Evolutionary conservation across 2,329 filamentous ascomycete genomes (phyloP).

Genomic region (Sclerotinia nivalis): DNA sequence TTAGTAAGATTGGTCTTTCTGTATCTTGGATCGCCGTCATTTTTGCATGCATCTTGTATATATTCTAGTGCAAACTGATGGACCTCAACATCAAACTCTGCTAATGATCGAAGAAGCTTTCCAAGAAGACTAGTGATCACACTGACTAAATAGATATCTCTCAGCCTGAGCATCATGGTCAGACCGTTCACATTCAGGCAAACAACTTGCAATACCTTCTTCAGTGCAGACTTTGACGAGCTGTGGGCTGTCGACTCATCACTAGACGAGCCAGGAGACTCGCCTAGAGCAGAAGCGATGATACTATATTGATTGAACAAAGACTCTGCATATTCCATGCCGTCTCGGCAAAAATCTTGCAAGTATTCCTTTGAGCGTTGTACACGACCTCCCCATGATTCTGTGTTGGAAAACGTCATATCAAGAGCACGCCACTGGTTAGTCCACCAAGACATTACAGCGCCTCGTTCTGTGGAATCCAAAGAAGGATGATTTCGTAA

Average conservation of each 20-base stretch:
- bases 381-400: constrained; percentile 72
- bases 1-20: constrained; percentile 78
- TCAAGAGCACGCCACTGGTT: constrained; percentile 79
- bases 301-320: constrained; percentile 84
- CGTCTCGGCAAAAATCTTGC: constrained; percentile 91
- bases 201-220: constrained; percentile 63
- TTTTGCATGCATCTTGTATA: constrained; percentile 65
- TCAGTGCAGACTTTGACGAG: constrained; percentile 44
- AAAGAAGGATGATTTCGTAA: constrained; percentile 36
- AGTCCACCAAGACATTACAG: constrained; percentile 69
- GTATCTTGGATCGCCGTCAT: constrained; percentile 54
- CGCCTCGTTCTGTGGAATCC: constrained; percentile 46
- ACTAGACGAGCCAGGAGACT: constrained; percentile 45
- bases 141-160: constrained; percentile 81
- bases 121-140: constrained; percentile 80
- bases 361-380: constrained; percentile 60
- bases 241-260: constrained; percentile 32
- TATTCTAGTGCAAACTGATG: constrained; percentile 58
- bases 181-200: constrained; percentile 66
- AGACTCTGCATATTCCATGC: constrained; percentile 88
- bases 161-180: constrained; percentile 84
- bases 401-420: constrained; percentile 79
- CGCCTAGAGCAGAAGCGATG: constrained; percentile 55
- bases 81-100: constrained; percentile 73
- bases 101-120: constrained; percentile 81